Conservation (phyloP, 83 land plant genomes). For the Diphasiastrum complanatum region DNA sequence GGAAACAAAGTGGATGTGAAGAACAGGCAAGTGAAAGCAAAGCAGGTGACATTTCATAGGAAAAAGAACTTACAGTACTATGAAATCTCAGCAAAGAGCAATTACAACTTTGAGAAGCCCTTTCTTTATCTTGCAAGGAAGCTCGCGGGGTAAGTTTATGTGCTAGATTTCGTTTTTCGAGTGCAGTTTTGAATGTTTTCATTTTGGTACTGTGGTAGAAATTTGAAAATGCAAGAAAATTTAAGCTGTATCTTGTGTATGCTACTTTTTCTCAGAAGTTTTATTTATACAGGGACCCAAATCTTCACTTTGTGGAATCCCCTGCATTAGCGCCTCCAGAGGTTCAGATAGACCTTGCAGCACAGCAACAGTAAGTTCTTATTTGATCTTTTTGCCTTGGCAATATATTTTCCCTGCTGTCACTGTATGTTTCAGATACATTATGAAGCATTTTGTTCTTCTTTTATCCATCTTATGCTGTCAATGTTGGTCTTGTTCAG, state of each 20-base stretch:
- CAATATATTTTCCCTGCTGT: too few relatives aligned
- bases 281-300: slow-evolving; percentile 46
- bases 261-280: not conserved
- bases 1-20: slow-evolving; percentile 79
- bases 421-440: too few relatives aligned
- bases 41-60: slow-evolving; percentile 66
- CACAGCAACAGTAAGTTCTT: slow-evolving; percentile 44
- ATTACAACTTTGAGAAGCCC: slow-evolving; percentile 86
- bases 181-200: too few relatives aligned
- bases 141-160: slow-evolving; percentile 74
- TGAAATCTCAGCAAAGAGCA: slow-evolving; percentile 66
- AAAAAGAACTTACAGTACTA: slow-evolving; percentile 66
- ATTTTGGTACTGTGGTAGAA: too few relatives aligned
- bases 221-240: too few relatives aligned
- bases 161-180: too few relatives aligned
- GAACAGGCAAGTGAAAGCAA: slow-evolving; percentile 70
- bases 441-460: not conserved
- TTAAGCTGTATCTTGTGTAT: not conserved
- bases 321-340: slow-evolving; percentile 88
- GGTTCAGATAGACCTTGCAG: slow-evolving; percentile 57
- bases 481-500: slow-evolving; percentile 26
- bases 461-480: not conserved
- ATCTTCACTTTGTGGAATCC: slow-evolving; percentile 75
- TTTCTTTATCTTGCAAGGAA: slow-evolving; percentile 77
- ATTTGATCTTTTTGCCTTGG: not conserved